Base-by-base conservation (phyloP, 208 protist genomes). In the Trypanosomatidae sp. region DNA sequence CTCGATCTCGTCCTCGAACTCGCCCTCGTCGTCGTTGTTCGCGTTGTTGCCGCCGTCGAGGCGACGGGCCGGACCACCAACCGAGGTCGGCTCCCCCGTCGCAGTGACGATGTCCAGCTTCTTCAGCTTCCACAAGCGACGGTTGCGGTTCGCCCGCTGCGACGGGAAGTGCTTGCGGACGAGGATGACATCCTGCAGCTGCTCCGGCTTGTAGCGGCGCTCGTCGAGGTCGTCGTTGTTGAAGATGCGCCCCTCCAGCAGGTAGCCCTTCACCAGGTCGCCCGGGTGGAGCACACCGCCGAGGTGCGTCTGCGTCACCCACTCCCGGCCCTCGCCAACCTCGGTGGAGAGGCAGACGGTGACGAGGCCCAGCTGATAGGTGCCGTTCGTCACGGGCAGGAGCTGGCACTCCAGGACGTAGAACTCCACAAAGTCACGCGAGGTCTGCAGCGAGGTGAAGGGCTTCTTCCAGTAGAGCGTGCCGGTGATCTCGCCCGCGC, bases 281-380 rank as follows among this genome's bases (percentile, higher is more conserved):
- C 98, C 98, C 0, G 95, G 84, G 62, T 98, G 90, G 15, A 99
- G 83, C 17, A 99, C 49, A 41, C 88, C 86, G 43, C 98, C 98
- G 5, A 99, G 88, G 82, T 99, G 98, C 2, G 96, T 97, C 66
- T 93, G 83, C 55, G 96, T 87, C 46, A 99, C 93, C 70, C 87
- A 96, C 66, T 93, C 94, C 39, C 98, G 93, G 66, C 98, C 99
- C 41, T 81, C 81, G 25, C 98, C 98, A 10, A 99, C 94, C 80
- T 99, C 98, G 28, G 74, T 73, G 0, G 83, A 88, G n/a, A 99
- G 85, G 58, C 97, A 99, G n/a, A 99, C 90, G 52, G 98, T 97
- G 39, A 99, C 87, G 25, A 99, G 91, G 4, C 94, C 97, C 9
- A 99, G 86, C 58, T 94, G 84, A 65, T 93, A 91, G 33, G 76